These are phyloP conservation scores for Debaryomyces udenii DNA, from an alignment of 1,139 yeast genomes.

Conservation along the genomic window DNA sequence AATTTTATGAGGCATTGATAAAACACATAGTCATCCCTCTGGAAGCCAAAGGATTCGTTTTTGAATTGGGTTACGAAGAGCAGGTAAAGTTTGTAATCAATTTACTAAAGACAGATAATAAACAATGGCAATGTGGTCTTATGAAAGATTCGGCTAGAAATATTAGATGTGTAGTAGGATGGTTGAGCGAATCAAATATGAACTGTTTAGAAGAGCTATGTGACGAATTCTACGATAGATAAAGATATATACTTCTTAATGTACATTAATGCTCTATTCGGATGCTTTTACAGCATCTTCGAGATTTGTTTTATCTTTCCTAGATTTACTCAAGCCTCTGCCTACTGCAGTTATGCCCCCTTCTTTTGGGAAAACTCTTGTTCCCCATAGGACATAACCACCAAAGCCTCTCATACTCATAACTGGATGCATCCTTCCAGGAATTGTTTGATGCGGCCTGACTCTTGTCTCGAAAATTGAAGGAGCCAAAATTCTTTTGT, in stretches of 20 bases:
- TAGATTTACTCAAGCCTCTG: constrained; percentile 47
- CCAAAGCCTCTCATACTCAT: constrained; percentile 96
- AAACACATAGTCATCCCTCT: constrained; percentile 40
- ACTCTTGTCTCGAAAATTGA: constrained; percentile 81
- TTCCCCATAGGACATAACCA: constrained; percentile 82
- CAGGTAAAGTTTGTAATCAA: constrained; percentile 34
- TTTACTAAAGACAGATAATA: constrained; percentile 12
- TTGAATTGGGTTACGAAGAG: constrained; percentile 43
- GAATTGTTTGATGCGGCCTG: constrained; percentile 86
- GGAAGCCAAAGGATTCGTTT: constrained; percentile 42
- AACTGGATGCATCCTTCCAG: constrained; percentile 91
- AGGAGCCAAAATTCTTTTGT: constrained; percentile 78
- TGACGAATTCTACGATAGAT: constrained; percentile 8
- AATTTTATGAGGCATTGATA: constrained; percentile 65
- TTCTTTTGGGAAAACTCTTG: constrained; percentile 75
- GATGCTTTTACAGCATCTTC: constrained; percentile 8
- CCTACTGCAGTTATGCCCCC: constrained; percentile 57
- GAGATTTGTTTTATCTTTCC: constrained; percentile 24
- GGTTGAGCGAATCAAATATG: constrained; percentile 22
- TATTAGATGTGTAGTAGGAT: constrained; percentile 45
- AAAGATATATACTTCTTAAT: constrained; percentile 2
- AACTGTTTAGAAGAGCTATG: constrained; percentile 9
- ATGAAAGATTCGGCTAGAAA: constrained; percentile 33
- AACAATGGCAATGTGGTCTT: constrained; percentile 32
- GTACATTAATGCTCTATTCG: constrained; percentile 4